Evolutionary conservation across 495 filamentous ascomycete species (phyloP).

Genomic region (Tuber aestivum): DNA sequence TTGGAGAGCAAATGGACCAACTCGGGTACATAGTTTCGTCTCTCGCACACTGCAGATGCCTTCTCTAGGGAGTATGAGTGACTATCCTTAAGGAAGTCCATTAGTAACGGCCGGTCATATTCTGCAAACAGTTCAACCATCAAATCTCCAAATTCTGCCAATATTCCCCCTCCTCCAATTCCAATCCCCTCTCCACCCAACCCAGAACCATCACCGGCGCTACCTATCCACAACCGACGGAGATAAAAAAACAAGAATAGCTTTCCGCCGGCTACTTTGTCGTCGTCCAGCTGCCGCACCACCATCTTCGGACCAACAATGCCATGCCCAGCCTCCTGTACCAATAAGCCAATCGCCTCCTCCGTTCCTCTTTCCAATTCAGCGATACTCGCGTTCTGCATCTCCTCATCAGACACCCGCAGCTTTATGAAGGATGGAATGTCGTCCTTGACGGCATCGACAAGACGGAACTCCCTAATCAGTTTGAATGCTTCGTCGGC

Average conservation of each 20-base stretch:
- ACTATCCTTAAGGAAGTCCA: constrained; percentile 78
- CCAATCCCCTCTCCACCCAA: constrained; percentile 50
- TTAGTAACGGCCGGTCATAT: constrained; percentile 70
- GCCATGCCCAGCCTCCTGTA: constrained; percentile 83
- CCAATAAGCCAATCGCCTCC: constrained; percentile 78
- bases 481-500: constrained; percentile 80
- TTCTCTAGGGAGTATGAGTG: constrained; percentile 76
- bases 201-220: constrained; percentile 49
- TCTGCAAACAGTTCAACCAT: constrained; percentile 77
- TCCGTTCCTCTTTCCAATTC: constrained; percentile 71
- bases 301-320: constrained; percentile 73
- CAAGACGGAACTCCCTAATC: constrained; percentile 74
- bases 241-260: constrained; percentile 92
- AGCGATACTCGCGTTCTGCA: constrained; percentile 57
- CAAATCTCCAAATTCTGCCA: constrained; percentile 77
- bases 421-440: constrained; percentile 83
- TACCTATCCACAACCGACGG: constrained; percentile 67
- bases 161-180: constrained; percentile 47
- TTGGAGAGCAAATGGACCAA: constrained; percentile 91
- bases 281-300: constrained; percentile 60
- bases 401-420: constrained; percentile 67
- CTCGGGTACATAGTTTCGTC: constrained; percentile 71
- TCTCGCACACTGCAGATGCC: constrained; percentile 74
- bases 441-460: constrained; percentile 79
- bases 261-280: constrained; percentile 45